A percentile compares a stretch with the other conserved stretches of the same genome.
These are phyloP conservation scores for Podaxis sp. DNA, from an alignment of 768 basidiomycete species.

Conservation along the genomic window DNA sequence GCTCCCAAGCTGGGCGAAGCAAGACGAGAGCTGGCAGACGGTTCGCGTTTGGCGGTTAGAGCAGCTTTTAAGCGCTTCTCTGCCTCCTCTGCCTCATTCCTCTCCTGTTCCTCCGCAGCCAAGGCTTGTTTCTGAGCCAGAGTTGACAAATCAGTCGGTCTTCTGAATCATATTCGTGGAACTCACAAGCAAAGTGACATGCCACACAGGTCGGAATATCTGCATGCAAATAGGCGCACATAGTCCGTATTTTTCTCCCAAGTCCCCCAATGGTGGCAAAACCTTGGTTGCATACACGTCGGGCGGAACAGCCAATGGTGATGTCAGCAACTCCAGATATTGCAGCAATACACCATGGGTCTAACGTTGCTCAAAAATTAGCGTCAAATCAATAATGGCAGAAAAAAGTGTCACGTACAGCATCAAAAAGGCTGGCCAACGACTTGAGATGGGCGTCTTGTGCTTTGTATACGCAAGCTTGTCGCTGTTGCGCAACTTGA, in stretches of 20 bases:
- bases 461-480: conserved; percentile 77
- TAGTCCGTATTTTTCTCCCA: conserved; percentile 77
- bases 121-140: conserved; percentile 54
- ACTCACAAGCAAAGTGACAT: conserved; percentile 59
- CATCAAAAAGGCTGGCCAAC: conserved; percentile 84
- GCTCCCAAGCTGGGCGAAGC: conserved; percentile 56
- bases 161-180: background rate
- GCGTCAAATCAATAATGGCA: conserved; percentile 19
- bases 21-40: conserved; percentile 55
- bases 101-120: conserved; percentile 65
- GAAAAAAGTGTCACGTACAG: conserved; percentile 51
- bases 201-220: conserved; percentile 81
- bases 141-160: conserved; percentile 4
- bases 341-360: conserved; percentile 91
- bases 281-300: conserved; percentile 75
- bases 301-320: conserved; percentile 62
- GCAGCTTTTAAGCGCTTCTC: conserved; percentile 83
- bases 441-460: conserved; percentile 82
- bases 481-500: conserved; percentile 88
- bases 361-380: conserved; percentile 38
- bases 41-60: conserved; percentile 75
- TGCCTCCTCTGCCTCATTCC: conserved; percentile 56
- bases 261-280: conserved; percentile 71
- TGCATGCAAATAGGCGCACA: conserved; percentile 91
- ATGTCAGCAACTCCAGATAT: conserved; percentile 85